A percentile compares a stretch with the other conserved stretches of the same genome.
These are phyloP conservation scores for Hebeloma cylindrosporum DNA, from an alignment of 768 basidiomycete genomes.

Conservation along the genomic window DNA sequence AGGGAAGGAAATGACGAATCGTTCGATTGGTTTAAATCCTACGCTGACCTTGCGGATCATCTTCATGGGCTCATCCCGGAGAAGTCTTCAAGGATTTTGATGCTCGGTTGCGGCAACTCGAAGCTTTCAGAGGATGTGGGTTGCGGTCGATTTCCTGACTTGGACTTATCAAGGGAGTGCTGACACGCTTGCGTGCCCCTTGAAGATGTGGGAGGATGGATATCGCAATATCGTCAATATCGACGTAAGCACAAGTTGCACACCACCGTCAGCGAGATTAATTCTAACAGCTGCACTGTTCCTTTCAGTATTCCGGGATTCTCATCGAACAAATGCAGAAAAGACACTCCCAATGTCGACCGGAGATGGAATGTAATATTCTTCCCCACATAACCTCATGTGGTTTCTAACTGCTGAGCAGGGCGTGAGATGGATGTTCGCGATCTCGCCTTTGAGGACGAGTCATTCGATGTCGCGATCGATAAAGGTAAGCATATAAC, in stretches of 20 bases:
- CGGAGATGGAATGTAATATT: constrained; percentile 67
- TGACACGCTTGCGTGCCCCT: not conserved
- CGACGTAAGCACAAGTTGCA: constrained; percentile 49
- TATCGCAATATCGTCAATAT: constrained; percentile 78
- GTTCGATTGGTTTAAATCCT: constrained; percentile 90
- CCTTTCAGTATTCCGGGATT: constrained; percentile 77
- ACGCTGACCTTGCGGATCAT: constrained; percentile 64
- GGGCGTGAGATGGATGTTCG: constrained; percentile 89
- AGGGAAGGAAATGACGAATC: constrained; percentile 60
- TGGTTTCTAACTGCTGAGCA: constrained; percentile 24
- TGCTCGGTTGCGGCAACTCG: constrained; percentile 87
- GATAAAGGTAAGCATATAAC: constrained; percentile 59
- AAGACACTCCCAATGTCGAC: constrained; percentile 47
- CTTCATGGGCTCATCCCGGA: constrained; percentile 63
- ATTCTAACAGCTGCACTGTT: constrained; percentile 1
- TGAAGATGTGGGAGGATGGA: constrained; percentile 85
- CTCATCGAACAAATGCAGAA: constrained; percentile 73
- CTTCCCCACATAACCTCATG: not conserved
- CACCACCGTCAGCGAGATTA: constrained; percentile 1
- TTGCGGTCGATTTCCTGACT: constrained; percentile 3
- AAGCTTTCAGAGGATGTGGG: constrained; percentile 74
- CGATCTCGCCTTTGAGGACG: constrained; percentile 55
- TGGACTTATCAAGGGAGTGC: not conserved
- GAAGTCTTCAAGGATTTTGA: constrained; percentile 60
- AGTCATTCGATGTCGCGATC: constrained; percentile 74